phyloP scores from a whole-genome alignment of 352 stramenopile species.

The Pythium insidiosum region DNA sequence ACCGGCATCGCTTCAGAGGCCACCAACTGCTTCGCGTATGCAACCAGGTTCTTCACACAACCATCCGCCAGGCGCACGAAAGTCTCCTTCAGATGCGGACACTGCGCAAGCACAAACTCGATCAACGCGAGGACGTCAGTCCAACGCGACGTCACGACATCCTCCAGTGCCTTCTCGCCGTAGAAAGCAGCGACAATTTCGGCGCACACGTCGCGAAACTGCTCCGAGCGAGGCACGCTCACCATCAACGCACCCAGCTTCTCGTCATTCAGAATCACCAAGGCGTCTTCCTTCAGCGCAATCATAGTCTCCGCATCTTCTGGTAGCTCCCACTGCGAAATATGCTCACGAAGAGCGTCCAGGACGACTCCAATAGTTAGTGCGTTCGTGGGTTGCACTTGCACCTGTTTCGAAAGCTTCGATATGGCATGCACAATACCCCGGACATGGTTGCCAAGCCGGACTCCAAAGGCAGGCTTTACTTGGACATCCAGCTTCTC shows the following conservation, averaged over 20 bases:
- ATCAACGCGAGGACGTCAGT: conserved; percentile 29
- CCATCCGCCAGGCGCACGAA: conserved; percentile 38
- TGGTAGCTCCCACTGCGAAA: conserved; percentile 38
- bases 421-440: conserved; percentile 43
- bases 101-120: conserved; percentile 27
- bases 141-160: conserved; percentile 18
- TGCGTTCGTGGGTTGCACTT: conserved; percentile 3
- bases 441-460: conserved; percentile 33
- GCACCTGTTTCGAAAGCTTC: conserved; percentile 29
- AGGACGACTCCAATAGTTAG: conserved; percentile 28
- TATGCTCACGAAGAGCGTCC: conserved; percentile 24
- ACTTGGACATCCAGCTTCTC: conserved; percentile 25
- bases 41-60: conserved; percentile 20
- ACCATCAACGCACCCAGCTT: conserved; percentile 23
- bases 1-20: conserved; percentile 15
- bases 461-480: conserved; percentile 10
- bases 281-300: conserved; percentile 27
- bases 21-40: conserved; percentile 27
- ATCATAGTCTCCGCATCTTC: conserved; percentile 26
- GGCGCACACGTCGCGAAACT: conserved; percentile 22
- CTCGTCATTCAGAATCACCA: conserved; percentile 27
- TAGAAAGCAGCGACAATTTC: conserved; percentile 25
- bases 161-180: conserved; percentile 23
- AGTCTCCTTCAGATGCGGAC: conserved; percentile 30
- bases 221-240: conserved; percentile 20